Evolutionary conservation across 2,329 filamentous ascomycete genomes (phyloP), one percentile per base, ranked within the genome.

Genomic region (Diaporthe sp.): DNA sequence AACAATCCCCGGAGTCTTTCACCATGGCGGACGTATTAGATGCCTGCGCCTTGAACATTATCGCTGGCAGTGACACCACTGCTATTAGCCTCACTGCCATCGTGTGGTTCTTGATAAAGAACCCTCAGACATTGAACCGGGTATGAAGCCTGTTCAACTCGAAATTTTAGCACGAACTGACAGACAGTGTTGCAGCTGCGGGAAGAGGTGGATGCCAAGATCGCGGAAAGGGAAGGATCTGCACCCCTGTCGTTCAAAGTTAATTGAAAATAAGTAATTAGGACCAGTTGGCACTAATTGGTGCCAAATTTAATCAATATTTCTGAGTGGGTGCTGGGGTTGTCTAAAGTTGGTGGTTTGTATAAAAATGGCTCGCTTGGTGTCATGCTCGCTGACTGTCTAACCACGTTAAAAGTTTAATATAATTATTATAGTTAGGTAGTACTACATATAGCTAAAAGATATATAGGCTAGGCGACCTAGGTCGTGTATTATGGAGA

Each of bases 301-400:
- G n/a, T n/a, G n/a, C n/a, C n/a, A n/a, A n/a, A n/a, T n/a, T n/a
- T n/a, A n/a, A n/a, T n/a, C n/a, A n/a, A n/a, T n/a, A n/a, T n/a
- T n/a, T n/a, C n/a, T n/a, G n/a, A n/a, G n/a, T n/a, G n/a, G n/a
- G n/a, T n/a, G n/a, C n/a, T n/a, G n/a, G n/a, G n/a, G n/a, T n/a
- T n/a, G n/a, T n/a, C n/a, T n/a, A 65, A 27, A 86, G 86, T 51
- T 82, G 93, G 0, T 86, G 87, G 0, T 93, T 92, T 78, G 85
- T 93, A 27, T 88, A 92, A 77, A 90, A 91, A 2, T 87, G 88
- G 27, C 86, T 93, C 75, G 90, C n/a, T 92, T 75, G 91, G 93
- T 78, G 86, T 88, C 0, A 89, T 92, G 81, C 88, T 92, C 15
- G 76, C 92, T 44, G 90, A 92, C 78, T 90, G 91, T 0, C 88